Conservation (phyloP, 75 land plant genomes). For the Sequoiadendron giganteum region DNA sequence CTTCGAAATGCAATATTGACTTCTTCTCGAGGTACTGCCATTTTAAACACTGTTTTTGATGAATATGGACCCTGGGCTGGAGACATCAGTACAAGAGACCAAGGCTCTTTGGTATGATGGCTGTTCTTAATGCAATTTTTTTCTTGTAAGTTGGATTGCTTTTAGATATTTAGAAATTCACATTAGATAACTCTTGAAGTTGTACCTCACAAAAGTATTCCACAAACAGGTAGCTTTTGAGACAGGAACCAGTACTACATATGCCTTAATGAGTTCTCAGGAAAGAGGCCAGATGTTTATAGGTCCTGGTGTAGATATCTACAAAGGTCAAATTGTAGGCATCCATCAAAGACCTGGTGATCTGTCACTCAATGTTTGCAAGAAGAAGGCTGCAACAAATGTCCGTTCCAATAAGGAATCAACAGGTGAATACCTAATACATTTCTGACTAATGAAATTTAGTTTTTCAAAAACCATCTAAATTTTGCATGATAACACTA, state of each 20-base stretch:
- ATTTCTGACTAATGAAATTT: background rate
- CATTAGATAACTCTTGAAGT: background rate
- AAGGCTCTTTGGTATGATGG: constrained; percentile 83
- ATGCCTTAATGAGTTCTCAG: constrained; percentile 91
- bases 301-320: constrained; percentile 79
- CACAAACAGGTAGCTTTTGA: constrained; percentile 92
- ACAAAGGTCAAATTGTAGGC: constrained; percentile 97
- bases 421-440: constrained; percentile 56
- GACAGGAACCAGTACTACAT: constrained; percentile 84
- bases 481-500: background rate
- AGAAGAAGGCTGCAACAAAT: constrained; percentile 97
- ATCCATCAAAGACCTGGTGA: constrained; percentile 98
- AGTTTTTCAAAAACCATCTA: background rate
- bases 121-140: background rate
- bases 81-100: constrained; percentile 88
- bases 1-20: constrained; percentile 89
- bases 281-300: constrained; percentile 94
- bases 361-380: constrained; percentile 87
- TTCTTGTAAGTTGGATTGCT: background rate
- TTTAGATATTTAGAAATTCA: background rate
- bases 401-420: constrained; percentile 95
- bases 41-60: constrained; percentile 90
- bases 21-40: constrained; percentile 93
- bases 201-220: background rate
- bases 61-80: constrained; percentile 95